Base-by-base conservation (phyloP, 306 rosid species). In the Castanospermum australe region DNA sequence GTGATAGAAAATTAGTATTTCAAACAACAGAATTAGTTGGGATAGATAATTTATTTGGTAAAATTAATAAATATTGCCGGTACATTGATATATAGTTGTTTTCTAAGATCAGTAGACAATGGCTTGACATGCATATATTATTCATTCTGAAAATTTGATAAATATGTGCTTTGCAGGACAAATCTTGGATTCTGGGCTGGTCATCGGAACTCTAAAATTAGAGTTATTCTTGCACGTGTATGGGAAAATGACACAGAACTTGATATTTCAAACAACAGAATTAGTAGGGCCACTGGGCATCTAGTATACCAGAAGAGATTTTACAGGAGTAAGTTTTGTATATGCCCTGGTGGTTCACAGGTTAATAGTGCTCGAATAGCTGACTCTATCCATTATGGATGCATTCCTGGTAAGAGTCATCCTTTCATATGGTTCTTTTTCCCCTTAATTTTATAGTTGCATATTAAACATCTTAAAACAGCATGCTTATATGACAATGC, bases 201-300 rank as follows among this genome's bases (percentile, higher is more conserved):
- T 77, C 98, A 93, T 82, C 91, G 97, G 47, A 95, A 95, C 86
- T 95, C 99, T 72, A 95, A 89, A 80, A 95, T 95, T 76, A 88
- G 99, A 88, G 99, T 95, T 74, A 89, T 93, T 79, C 91, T 95
- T 75, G 99, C 99, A 54, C 94, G 88, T 10, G 91, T 87, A 14
- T 95, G 99, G 99, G 97, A 93, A 79, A 95, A 95, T 82, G 99
- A 95, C 73, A 95, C 98, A 1, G 98, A 95, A 72, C 98, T 95
- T 67, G 96, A 95, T 69, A 89, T 95, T 71, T 85, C 94, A 61
- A 95, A 89, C 86, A 91, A 93, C 86, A 87, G 98, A 88, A 95
- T 95, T 62, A 93, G 84, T 47, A 90, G 99, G 83, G 98, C 99
- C 41, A 85, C 79, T 38, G 99, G 98, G 78, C 92, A 82, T 72